These are phyloP conservation scores for Sequoiadendron giganteum DNA, from an alignment of 75 land plant genomes.

Conservation along the genomic window DNA sequence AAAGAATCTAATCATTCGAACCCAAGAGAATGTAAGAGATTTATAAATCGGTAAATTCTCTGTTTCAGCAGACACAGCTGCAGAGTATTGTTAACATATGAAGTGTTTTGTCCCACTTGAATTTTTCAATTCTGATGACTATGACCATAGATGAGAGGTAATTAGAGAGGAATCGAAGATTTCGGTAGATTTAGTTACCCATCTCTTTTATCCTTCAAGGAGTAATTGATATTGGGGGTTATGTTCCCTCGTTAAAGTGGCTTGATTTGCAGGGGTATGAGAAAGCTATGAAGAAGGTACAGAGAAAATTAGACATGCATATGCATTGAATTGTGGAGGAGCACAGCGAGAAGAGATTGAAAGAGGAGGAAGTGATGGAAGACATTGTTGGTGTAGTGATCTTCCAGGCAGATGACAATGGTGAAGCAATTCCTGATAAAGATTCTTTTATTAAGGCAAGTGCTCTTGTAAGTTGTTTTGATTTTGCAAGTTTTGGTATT, in stretches of 20 bases:
- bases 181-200: not conserved
- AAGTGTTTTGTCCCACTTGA: too few relatives aligned
- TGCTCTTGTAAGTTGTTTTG: not conserved
- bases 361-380: not conserved
- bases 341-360: not conserved
- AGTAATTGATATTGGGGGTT: not conserved
- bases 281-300: not conserved
- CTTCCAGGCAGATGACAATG: too few relatives aligned
- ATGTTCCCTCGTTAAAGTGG: conserved; percentile 10
- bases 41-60: not conserved
- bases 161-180: not conserved
- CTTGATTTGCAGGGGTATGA: conserved; percentile 21
- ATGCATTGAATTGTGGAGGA: not conserved
- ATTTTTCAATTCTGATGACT: too few relatives aligned
- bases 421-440: not conserved
- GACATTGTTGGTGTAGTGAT: not conserved
- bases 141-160: not conserved
- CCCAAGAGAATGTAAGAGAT: not conserved
- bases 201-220: not conserved
- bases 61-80: not conserved
- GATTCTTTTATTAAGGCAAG: not conserved
- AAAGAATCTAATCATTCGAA: too few relatives aligned
- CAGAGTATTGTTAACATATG: too few relatives aligned
- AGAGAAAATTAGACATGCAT: not conserved
- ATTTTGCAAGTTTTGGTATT: not conserved